These are phyloP conservation scores for Stephanodiscus triporus DNA, from an alignment of 108 stramenopile species.

Conservation along the genomic window DNA sequence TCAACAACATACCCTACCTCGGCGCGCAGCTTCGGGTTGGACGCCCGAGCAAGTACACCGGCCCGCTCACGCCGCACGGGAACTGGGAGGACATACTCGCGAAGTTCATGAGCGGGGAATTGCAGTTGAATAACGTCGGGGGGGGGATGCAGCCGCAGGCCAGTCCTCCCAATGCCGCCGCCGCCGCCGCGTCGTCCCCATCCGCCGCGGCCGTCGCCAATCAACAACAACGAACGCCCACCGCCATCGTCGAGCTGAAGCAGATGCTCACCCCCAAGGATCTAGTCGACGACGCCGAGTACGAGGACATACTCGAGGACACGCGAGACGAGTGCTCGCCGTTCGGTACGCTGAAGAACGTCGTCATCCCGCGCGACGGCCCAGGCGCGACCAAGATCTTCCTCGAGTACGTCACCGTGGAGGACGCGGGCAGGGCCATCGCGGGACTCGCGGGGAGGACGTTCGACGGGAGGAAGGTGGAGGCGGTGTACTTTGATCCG, in stretches of 20 bases:
- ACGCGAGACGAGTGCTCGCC: constrained; percentile 91
- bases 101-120: constrained; percentile 86
- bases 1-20: constrained; percentile 94
- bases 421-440: constrained; percentile 81
- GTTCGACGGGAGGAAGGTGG: constrained; percentile 85
- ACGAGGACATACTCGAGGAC: constrained; percentile 90
- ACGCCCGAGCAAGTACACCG: constrained; percentile 91
- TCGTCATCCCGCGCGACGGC: constrained; percentile 79
- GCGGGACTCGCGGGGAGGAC: constrained; percentile 75
- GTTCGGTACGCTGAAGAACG: constrained; percentile 83
- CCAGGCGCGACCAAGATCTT: constrained; percentile 86
- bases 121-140: constrained; percentile 51
- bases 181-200: constrained; percentile 34
- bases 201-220: constrained; percentile 16
- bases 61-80: constrained; percentile 83
- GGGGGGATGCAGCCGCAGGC: constrained; percentile 22
- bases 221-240: constrained; percentile 43
- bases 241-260: constrained; percentile 85
- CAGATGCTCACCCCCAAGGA: constrained; percentile 90
- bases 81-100: constrained; percentile 96
- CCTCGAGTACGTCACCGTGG: constrained; percentile 73
- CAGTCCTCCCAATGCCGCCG: constrained; percentile 21
- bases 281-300: constrained; percentile 81
- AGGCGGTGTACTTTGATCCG: constrained; percentile 75
- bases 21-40: constrained; percentile 86